Base-by-base conservation (phyloP, 768 basidiomycete genomes). In the Nidularia sp. region DNA sequence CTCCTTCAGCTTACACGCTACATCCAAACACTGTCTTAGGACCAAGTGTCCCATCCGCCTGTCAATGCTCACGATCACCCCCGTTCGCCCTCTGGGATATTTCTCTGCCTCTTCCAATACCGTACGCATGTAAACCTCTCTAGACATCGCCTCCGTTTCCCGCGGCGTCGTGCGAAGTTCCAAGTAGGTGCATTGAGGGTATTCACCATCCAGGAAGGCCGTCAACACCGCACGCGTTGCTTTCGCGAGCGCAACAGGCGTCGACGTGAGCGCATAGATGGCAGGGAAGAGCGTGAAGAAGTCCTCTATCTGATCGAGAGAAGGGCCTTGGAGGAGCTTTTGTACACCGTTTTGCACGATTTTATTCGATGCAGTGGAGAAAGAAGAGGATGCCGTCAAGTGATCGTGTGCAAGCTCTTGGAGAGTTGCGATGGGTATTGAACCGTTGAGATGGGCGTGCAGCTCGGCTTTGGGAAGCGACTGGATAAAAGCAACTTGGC, bases 101-200 rank as follows among this genome's bases (percentile, higher is more conserved):
- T 60, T 64, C 51, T 85, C 83, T 18, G 90, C 63, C 61, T 86
- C 85, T 7, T 70, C 74, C 10, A 93, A 72, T 0, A 94, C 88
- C 1, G 80, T 72, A 36, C 75, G 70, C 22, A 93, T 67, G 62
- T 93, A 94, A 42, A 71, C 63, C 52, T 73, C 66, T 6, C 83
- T 72, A 5, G 71, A 74, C 85, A 92, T 88, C 4, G 73, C 57
- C 0, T 64, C 51, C 0, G 83, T 88, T 61, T 62, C 69, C 43
- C 84, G 77, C 0, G 90, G 92, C 0, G 88, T 92, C 7, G 84
- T 84, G n/a, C 92, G 82, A n/a, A 93, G 77, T 61, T 93, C 92
- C 34, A 94, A 73, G 61, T 91, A 91, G 3, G 67, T 67, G 53
- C 86, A 91, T 50, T 89, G 79, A 0, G 84, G 74, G 0, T 56